Conservation (phyloP, 177 flowering plant genomes). For the Vitis hybrid region DNA sequence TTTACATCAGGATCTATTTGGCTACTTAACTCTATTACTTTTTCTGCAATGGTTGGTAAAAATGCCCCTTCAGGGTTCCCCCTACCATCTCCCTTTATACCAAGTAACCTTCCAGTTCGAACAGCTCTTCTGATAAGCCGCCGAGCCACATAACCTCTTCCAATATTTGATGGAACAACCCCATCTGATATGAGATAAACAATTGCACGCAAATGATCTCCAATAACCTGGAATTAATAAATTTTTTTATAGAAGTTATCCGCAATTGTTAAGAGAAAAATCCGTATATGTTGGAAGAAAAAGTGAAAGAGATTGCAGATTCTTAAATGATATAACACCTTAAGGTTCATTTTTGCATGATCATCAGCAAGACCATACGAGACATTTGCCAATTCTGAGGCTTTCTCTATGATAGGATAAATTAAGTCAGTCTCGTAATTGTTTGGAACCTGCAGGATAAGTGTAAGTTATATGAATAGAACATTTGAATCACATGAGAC, state of each 20-base stretch:
- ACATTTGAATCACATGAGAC: no score
- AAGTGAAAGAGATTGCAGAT: neutral
- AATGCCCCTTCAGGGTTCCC: slow-evolving; percentile 73
- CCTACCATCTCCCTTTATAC: slow-evolving; percentile 65
- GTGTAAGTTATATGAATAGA: neutral
- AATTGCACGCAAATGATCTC: slow-evolving; percentile 90
- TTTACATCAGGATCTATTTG: slow-evolving; percentile 75
- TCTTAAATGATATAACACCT: slow-evolving; percentile 39
- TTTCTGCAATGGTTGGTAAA: slow-evolving; percentile 68
- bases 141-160: slow-evolving; percentile 92
- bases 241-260: neutral
- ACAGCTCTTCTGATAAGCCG: slow-evolving; percentile 87
- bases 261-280: neutral
- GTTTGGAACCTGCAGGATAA: slow-evolving; percentile 76
- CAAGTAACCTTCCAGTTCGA: slow-evolving; percentile 85
- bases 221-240: slow-evolving; percentile 59
- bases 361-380: slow-evolving; percentile 65
- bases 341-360: slow-evolving; percentile 58
- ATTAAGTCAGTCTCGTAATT: slow-evolving; percentile 93
- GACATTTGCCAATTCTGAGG: slow-evolving; percentile 66
- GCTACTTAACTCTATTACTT: slow-evolving; percentile 71
- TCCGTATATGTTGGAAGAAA: neutral
- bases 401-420: slow-evolving; percentile 85
- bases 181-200: slow-evolving; percentile 96
- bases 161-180: slow-evolving; percentile 90